Evolutionary conservation across 2,329 filamentous ascomycete genomes (phyloP).

Genomic region (Neoscytalidium dimidiatum): DNA sequence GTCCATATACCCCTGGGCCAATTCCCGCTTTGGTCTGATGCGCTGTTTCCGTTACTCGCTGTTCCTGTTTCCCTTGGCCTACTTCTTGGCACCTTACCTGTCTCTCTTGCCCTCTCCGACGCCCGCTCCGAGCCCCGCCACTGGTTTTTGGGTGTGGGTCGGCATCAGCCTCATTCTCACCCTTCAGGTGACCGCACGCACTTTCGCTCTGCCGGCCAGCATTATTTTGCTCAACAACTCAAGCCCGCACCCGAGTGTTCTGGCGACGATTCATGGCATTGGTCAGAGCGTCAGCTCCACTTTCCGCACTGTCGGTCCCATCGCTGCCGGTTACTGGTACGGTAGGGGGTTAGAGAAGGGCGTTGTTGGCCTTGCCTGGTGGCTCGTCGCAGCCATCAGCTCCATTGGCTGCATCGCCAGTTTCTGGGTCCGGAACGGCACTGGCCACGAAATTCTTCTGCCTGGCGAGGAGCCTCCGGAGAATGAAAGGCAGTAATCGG

Average conservation of each 20-base stretch:
- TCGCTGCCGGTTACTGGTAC: slow-evolving; percentile 56
- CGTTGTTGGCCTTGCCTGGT: slow-evolving; percentile 60
- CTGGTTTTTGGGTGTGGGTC: slow-evolving; percentile 63
- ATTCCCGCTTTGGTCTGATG: slow-evolving; percentile 67
- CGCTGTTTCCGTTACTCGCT: slow-evolving; percentile 69
- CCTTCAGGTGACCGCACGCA: slow-evolving; percentile 71
- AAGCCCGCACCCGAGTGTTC: slow-evolving; percentile 55
- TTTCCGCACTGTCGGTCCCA: slow-evolving; percentile 58
- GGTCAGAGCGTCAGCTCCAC: slow-evolving; percentile 58
- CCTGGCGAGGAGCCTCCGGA: slow-evolving; percentile 19
- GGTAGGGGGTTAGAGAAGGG: slow-evolving; percentile 56
- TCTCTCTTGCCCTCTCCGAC: slow-evolving; percentile 63
- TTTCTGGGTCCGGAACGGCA: slow-evolving; percentile 64
- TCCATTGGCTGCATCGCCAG: slow-evolving; percentile 59
- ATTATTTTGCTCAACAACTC: slow-evolving; percentile 63
- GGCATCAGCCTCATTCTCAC: slow-evolving; percentile 65
- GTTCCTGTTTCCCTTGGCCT: slow-evolving; percentile 69
- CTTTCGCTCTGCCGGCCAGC: slow-evolving; percentile 62
- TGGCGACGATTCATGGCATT: slow-evolving; percentile 62
- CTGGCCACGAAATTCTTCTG: slow-evolving; percentile 20
- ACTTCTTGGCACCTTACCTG: slow-evolving; percentile 70
- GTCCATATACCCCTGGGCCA: slow-evolving; percentile 69
- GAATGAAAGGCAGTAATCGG: neutral
- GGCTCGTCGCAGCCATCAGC: slow-evolving; percentile 57
- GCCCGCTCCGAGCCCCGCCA: slow-evolving; percentile 50